Conservation (phyloP, 768 basidiomycete species). For the Tulasnella sp. region DNA sequence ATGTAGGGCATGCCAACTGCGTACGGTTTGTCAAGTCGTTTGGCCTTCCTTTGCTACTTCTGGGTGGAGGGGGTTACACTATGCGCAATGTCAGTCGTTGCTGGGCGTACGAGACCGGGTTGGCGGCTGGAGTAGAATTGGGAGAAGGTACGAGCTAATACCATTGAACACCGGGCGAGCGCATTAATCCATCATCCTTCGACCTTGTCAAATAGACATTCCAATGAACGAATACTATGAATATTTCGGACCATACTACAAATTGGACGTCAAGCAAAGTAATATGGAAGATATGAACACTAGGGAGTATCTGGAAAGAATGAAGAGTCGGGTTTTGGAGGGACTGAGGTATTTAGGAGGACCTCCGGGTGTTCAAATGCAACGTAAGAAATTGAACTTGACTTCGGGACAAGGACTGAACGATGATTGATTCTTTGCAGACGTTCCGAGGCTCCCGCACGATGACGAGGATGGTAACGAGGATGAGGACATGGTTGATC, state of each 20-base stretch:
- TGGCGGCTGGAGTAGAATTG: constrained; percentile 95
- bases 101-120: constrained; percentile 96
- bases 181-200: background rate
- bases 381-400: constrained; percentile 36
- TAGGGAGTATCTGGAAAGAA: constrained; percentile 81
- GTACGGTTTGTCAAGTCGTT: constrained; percentile 96
- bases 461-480: constrained; percentile 74
- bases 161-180: background rate
- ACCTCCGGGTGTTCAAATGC: constrained; percentile 88
- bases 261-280: constrained; percentile 86
- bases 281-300: constrained; percentile 96
- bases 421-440: constrained; percentile 31
- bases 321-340: constrained; percentile 85
- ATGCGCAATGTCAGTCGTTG: constrained; percentile 94
- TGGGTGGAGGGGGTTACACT: constrained; percentile 97
- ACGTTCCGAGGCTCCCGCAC: constrained; percentile 72
- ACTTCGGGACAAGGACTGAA: background rate
- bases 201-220: constrained; percentile 50
- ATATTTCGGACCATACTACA: constrained; percentile 96
- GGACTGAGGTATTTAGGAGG: constrained; percentile 76
- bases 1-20: constrained; percentile 85
- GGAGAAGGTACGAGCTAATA: constrained; percentile 51
- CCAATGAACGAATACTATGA: constrained; percentile 99
- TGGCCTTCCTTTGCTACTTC: constrained; percentile 81
- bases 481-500: constrained; percentile 72